Evolutionary conservation across 345 rosid genomes (phyloP).

Genomic region (Eucalyptus coolabah): DNA sequence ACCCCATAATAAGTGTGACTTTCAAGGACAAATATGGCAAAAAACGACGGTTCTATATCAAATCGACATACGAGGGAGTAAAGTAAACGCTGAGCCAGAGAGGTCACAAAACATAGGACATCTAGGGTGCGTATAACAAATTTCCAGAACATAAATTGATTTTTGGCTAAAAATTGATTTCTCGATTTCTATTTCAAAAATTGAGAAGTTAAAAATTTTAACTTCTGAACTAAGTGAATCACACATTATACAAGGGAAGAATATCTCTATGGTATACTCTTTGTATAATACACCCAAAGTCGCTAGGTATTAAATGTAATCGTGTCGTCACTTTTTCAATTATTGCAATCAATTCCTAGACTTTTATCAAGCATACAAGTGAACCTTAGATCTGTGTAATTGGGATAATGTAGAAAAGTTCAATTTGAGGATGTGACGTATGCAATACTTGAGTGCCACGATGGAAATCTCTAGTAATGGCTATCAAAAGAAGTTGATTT

Average conservation of each 20-base stretch:
- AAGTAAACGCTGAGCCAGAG: neutral
- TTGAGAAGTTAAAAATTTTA: too few species aligned
- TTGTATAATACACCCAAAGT: neutral
- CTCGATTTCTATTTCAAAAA: too few species aligned
- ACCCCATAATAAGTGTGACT: neutral
- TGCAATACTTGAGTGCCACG: neutral
- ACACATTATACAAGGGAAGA: neutral
- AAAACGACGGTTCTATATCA: neutral
- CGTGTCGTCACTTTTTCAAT: neutral
- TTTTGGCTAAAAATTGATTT: accelerated
- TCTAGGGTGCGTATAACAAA: too few species aligned
- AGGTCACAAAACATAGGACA: neutral
- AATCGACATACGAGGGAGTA: neutral
- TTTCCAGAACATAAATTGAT: too few species aligned
- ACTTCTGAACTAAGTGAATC: neutral
- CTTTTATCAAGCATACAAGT: neutral
- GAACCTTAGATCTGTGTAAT: neutral
- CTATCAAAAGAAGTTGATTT: neutral
- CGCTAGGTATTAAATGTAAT: neutral
- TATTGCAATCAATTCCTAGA: neutral
- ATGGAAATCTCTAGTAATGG: neutral
- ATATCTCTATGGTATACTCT: neutral
- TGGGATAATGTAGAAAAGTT: neutral
- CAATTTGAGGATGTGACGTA: neutral
- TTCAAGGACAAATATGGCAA: neutral